These are phyloP conservation scores for Elsinoe fawcettii DNA, from an alignment of 2,329 filamentous ascomycete species.

Conservation along the genomic window DNA sequence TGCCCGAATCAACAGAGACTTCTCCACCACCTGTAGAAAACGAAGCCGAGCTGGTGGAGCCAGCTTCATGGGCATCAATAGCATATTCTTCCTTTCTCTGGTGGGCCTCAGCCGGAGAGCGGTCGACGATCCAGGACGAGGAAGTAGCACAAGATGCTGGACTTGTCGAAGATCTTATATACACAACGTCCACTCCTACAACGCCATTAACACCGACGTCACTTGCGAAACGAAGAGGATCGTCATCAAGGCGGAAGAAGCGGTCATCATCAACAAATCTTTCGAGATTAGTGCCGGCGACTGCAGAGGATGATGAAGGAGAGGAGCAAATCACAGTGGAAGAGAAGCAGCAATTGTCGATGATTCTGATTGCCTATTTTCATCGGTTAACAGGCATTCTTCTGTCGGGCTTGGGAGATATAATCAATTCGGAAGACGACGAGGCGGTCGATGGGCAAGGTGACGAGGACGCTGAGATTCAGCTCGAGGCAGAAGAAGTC, in stretches of 20 bases:
- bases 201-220: constrained; percentile 16
- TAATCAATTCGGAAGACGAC: constrained; percentile 43
- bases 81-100: constrained; percentile 81
- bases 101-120: constrained; percentile 80
- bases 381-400: constrained; percentile 65
- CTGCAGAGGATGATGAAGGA: constrained; percentile 37
- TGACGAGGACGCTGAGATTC: constrained; percentile 30
- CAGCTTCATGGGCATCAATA: constrained; percentile 59
- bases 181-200: constrained; percentile 15
- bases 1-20: not conserved
- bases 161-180: constrained; percentile 37
- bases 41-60: constrained; percentile 42
- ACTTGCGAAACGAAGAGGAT: constrained; percentile 10
- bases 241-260: constrained; percentile 3
- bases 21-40: constrained; percentile 18
- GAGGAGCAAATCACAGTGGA: constrained; percentile 27
- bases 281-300: constrained; percentile 26
- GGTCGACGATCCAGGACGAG: constrained; percentile 47
- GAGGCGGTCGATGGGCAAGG: constrained; percentile 40
- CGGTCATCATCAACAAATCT: constrained; percentile 5
- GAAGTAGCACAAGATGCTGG: constrained; percentile 46
- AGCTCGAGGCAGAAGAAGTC: constrained; percentile 56
- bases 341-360: constrained; percentile 48
- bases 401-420: constrained; percentile 53
- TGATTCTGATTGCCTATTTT: constrained; percentile 72